Evolutionary conservation across 768 basidiomycete genomes (phyloP).

Genomic region (Tricholoma flavovirens): DNA sequence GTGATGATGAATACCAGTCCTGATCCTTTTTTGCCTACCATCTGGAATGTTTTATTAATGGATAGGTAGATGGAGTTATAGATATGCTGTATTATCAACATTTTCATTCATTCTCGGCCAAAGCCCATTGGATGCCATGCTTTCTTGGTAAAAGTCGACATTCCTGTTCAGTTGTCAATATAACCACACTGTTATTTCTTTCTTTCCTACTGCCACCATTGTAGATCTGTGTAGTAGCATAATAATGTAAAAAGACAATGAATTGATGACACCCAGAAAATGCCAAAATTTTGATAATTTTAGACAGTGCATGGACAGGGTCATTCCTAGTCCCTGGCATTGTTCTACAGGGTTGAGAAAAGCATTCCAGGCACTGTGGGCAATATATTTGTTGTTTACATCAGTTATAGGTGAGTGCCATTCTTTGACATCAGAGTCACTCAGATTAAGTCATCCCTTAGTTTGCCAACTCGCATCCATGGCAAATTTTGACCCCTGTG

Average conservation of each 20-base stretch:
- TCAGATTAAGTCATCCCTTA: background rate
- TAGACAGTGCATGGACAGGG: background rate
- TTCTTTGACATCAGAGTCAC: slow-evolving; percentile 1
- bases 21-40: too few relatives aligned
- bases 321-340: background rate
- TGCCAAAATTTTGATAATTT: background rate
- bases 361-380: background rate
- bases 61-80: too few relatives aligned
- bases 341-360: background rate
- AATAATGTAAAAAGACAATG: background rate
- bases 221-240: background rate
- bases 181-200: background rate
- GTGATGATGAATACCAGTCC: too few relatives aligned
- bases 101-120: too few relatives aligned
- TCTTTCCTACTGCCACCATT: background rate
- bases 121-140: too few relatives aligned
- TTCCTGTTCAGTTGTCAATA: background rate
- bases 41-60: too few relatives aligned
- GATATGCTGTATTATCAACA: too few relatives aligned
- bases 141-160: background rate
- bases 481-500: background rate
- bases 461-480: background rate
- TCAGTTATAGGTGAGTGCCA: background rate
- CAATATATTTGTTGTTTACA: background rate
- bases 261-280: background rate